These are phyloP conservation scores for Pseudogymnoascus sp. DNA, from an alignment of 2,329 filamentous ascomycete species.

Conservation along the genomic window DNA sequence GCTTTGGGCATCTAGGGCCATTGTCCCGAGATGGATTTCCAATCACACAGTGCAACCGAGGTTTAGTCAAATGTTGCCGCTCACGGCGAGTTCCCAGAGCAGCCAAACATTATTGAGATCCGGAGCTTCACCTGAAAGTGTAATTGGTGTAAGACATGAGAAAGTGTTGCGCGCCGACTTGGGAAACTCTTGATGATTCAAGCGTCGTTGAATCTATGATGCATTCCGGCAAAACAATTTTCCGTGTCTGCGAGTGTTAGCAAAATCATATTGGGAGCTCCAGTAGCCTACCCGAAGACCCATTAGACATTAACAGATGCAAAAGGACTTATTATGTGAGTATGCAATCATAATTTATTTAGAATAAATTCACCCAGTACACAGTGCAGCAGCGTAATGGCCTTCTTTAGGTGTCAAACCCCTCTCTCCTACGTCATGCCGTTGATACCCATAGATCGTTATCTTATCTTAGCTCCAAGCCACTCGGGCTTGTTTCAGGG, in stretches of 20 bases:
- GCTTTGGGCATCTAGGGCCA: constrained; percentile 25
- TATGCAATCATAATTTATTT: background rate
- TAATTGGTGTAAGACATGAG: background rate
- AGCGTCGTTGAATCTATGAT: background rate
- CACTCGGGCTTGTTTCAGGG: background rate
- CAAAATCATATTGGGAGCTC: background rate
- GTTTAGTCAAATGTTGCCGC: background rate
- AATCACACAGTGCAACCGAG: background rate
- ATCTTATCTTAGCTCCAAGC: constrained; percentile 1
- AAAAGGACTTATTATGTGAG: background rate
- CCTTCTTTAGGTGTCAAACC: background rate
- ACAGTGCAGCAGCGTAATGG: background rate
- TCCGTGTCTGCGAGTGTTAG: background rate
- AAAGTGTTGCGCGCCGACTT: background rate
- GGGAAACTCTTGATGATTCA: background rate
- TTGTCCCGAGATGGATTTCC: constrained; percentile 8
- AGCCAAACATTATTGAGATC: background rate
- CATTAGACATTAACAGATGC: background rate
- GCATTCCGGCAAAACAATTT: background rate
- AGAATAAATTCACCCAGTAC: background rate
- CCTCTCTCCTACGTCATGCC: background rate
- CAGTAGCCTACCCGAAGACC: background rate
- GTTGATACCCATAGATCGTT: background rate
- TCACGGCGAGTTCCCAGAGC: background rate
- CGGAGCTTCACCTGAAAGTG: background rate